phyloP scores from a whole-genome alignment of 768 basidiomycete species.

The Calvatia gigantea region DNA sequence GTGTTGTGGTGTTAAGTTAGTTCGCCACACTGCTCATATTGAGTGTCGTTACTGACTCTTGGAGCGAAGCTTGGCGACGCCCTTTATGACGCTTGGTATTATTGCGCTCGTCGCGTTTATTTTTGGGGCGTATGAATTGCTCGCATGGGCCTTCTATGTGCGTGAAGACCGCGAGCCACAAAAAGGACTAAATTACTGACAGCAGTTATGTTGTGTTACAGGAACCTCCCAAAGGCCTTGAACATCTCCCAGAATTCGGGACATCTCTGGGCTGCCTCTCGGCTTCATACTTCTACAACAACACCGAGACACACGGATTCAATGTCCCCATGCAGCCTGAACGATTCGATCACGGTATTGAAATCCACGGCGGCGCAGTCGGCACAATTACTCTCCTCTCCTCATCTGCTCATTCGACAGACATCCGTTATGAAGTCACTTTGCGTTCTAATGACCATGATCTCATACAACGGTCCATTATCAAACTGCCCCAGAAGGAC shows the following conservation, averaged over 20 bases:
- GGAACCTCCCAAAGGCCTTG: slow-evolving; percentile 49
- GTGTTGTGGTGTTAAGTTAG: slow-evolving; percentile 50
- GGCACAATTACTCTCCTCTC: slow-evolving; percentile 50
- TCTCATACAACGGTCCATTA: slow-evolving; percentile 33
- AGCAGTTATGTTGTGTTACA: slow-evolving; percentile 23
- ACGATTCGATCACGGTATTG: slow-evolving; percentile 40
- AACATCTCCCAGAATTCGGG: slow-evolving; percentile 54
- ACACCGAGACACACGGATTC: slow-evolving; percentile 29
- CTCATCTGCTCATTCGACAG: slow-evolving; percentile 34
- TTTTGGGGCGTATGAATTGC: slow-evolving; percentile 40
- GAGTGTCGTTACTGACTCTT: not conserved
- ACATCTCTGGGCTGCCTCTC: slow-evolving; percentile 46
- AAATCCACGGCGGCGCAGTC: slow-evolving; percentile 43
- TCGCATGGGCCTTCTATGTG: slow-evolving; percentile 47
- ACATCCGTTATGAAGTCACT: slow-evolving; percentile 47
- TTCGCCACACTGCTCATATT: not conserved
- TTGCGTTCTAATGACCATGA: slow-evolving; percentile 39
- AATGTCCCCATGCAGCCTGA: slow-evolving; percentile 33
- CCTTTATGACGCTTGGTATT: slow-evolving; percentile 54
- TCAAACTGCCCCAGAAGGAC: slow-evolving; percentile 33
- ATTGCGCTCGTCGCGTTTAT: slow-evolving; percentile 37
- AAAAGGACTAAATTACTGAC: not conserved
- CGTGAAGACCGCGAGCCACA: slow-evolving; percentile 11
- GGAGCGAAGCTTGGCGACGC: slow-evolving; percentile 40
- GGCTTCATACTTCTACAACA: slow-evolving; percentile 43